Evolutionary conservation across 2,329 filamentous ascomycete genomes (phyloP), one percentile per base, ranked within the genome.

Genomic region (Geoglossum cookeanum): DNA sequence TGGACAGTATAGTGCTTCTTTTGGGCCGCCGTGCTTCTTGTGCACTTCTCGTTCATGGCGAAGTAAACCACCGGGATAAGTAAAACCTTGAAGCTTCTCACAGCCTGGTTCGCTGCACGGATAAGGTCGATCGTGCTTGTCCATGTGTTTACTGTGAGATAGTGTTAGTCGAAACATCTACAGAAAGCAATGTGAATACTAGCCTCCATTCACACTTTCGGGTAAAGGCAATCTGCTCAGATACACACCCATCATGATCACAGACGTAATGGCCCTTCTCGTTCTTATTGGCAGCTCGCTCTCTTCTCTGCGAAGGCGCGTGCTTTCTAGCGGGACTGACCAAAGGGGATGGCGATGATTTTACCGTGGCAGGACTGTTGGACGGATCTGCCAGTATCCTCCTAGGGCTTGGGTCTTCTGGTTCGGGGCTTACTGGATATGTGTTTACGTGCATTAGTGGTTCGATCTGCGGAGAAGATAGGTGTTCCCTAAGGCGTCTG

Each of bases 151-250:
- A 67, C 88, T 94, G 62, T 60, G 56, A 39, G 59, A 58, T 51
- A 60, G 3, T 39, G 45, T 33, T 22, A 51, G 55, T 57, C n/a
- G 22, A 47, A 9, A 60, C 11, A 55, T 59, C 54, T 58, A 27
- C 32, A 57, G 30, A 27, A 13, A 54, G 33, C 2, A 58, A 44
- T n/a, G 59, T 3, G 9, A 58, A n/a, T 33, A 58, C 86, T 79
- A 74, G 92, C 88, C 85, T 94, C 87, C 87, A 96, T 72, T 95
- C 90, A 72, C 90, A 95, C 63, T 87, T 91, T 61, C 89, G 80
- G 57, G 79, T 77, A 66, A 95, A 97, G 49, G 75, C 78, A 4
- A 75, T 65, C 4, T 82, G 75, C 56, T 84, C 79, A 11, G 73
- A 32, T 22, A 7, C 76, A 64, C 90, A 96, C 58, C 84, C 81